A percentile compares a stretch with the other conserved stretches of the same genome.
Conservation (phyloP, 139 green algal species). For the Chlorella sp. region DNA sequence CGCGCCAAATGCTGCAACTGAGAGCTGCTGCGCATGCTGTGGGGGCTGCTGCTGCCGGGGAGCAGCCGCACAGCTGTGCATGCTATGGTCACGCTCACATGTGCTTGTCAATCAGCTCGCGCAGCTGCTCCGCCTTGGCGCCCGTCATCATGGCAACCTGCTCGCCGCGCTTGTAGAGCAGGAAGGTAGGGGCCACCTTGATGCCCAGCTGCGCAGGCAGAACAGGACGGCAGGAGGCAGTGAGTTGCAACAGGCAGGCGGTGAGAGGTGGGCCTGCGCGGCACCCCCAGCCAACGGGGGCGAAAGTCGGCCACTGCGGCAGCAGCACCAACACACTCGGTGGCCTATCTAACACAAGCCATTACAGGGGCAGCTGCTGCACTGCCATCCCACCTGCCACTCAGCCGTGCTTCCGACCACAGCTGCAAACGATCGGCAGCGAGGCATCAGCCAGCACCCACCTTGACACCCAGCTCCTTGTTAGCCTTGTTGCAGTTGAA, state of each 20-base stretch:
- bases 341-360: too few species aligned
- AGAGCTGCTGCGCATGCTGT: background rate
- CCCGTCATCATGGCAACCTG: constrained; percentile 83
- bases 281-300: too few species aligned
- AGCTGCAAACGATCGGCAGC: background rate
- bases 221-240: too few species aligned
- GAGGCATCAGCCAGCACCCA: background rate
- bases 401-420: too few species aligned
- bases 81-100: constrained; percentile 21
- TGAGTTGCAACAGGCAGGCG: too few species aligned
- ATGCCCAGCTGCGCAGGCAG: constrained; percentile 40
- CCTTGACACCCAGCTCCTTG: constrained; percentile 68
- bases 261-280: too few species aligned
- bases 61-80: too few species aligned
- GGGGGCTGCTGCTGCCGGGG: too few species aligned
- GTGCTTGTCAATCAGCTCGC: constrained; percentile 71
- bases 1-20: background rate
- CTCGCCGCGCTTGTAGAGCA: constrained; percentile 59
- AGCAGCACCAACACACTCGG: too few species aligned
- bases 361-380: too few species aligned
- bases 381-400: too few species aligned
- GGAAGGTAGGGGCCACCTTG: constrained; percentile 71
- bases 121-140: constrained; percentile 79
- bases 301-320: too few species aligned
- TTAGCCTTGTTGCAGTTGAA: constrained; percentile 88